These are phyloP conservation scores for sunflower (Helianthus annuus) DNA, from an alignment of 129 eudicot species.

Conservation along the genomic window DNA sequence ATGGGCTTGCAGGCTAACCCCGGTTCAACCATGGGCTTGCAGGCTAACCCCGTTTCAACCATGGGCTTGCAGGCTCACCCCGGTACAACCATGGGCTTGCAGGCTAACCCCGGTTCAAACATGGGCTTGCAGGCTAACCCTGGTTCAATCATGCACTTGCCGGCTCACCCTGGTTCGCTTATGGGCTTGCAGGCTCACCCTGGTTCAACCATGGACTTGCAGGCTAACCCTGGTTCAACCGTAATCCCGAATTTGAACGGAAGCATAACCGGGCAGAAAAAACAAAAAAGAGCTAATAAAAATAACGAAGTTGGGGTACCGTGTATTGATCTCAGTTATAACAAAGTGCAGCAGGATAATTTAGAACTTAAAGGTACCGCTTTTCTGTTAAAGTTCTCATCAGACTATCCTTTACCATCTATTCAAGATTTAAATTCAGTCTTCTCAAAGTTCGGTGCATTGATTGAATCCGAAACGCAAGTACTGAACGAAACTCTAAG, in stretches of 20 bases:
- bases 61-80: too few species aligned
- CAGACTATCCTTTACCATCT: conserved; percentile 51
- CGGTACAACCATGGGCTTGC: too few species aligned
- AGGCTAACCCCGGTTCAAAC: too few species aligned
- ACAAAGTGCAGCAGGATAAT: conserved; percentile 32
- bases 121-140: too few species aligned
- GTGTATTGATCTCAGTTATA: conserved; percentile 35
- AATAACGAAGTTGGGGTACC: conserved; percentile 35
- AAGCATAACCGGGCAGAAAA: conserved; percentile 33
- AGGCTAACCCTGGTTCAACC: conserved; percentile 25
- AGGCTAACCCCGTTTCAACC: too few species aligned
- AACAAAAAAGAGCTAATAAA: conserved; percentile 26
- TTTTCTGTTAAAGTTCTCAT: conserved; percentile 50
- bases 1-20: too few species aligned
- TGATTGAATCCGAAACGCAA: conserved; percentile 54
- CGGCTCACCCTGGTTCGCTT: too few species aligned
- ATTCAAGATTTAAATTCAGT: conserved; percentile 41
- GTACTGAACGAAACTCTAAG: conserved; percentile 25
- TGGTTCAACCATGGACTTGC: too few species aligned
- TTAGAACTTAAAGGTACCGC: conserved; percentile 47
- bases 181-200: too few species aligned
- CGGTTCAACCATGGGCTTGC: too few species aligned
- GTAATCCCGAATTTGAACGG: conserved; percentile 53
- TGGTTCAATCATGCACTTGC: too few species aligned
- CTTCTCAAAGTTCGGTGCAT: conserved; percentile 52